Evolutionary conservation across 495 filamentous ascomycete species (phyloP), one percentile per base, ranked within the genome.

Genomic region (Zalerion maritima): DNA sequence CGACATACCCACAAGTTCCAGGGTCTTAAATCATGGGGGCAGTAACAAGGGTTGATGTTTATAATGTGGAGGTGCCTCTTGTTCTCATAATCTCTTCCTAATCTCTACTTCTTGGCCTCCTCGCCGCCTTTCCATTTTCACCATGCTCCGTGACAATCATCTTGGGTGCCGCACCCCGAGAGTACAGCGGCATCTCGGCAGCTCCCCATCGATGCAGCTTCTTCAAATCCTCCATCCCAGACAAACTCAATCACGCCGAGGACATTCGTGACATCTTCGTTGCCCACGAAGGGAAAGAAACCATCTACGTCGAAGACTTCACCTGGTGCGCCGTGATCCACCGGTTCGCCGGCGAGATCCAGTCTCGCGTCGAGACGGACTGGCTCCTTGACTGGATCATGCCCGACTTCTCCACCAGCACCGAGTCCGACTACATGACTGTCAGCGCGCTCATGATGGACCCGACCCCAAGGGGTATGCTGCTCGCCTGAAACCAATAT

Each of bases 251-350:
- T 0, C 40, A 70, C 35, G 49, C 58, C 5, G 63, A 68, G 25
- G 36, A 50, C 6, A 24, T 68, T 1, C 48, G 63, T 5, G 23
- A 35, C 1, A 13, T 50, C 2, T 69, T 69, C 32, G 62, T 69
- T 7, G 23, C 37, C 7, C 60, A 63, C 34, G 16, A 54, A 14
- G 60, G 54, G 1, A 43, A 59, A 32, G 46, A 62, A 35, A 40
- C 46, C 7, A 50, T 69, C 4, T 12, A 34, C 6, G 31, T 64
- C 11, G 38, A 47, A 12, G 40, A 44, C 9, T 6, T 11, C 6
- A 32, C 25, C 15, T 45, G 32, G 35, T 31, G 36, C 27, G 13
- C 13, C 11, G 38, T 46, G 5, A 32, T 42, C 7, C 18, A 13
- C 18, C 23, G 31, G 3, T 48, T 54, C 24, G 34, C 41, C n/a